Evolutionary conservation across 1,284 basidiomycete species (phyloP), one percentile per base, ranked within the genome.

Genomic region (Ustilago bromivora): DNA sequence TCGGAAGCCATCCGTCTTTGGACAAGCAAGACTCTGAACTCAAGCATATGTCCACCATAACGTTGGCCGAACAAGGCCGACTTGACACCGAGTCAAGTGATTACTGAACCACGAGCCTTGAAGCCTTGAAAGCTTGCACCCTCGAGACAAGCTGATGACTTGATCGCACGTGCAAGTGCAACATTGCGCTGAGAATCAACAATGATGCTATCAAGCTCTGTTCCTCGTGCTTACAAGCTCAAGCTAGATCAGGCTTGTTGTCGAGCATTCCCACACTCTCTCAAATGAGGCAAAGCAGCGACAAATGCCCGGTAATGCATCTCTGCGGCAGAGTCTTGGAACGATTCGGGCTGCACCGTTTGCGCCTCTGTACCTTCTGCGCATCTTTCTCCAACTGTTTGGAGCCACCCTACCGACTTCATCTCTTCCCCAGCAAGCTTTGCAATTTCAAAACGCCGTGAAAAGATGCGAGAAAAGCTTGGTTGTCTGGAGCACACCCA

Each of bases 401-500:
- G 46, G 54, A 41, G 57, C 46, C 41, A 56, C 61, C 67, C 51
- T 57, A 58, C 66, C 46, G 36, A 32, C 11, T 23, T 40, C 43
- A 46, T 31, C 17, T 23, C 34, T 9, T 43, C 40, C 13, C 10
- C 51, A 41, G 35, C 23, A 13, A 12, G 11, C 19, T 19, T 51
- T 53, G 57, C 57, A 69, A 53, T 17, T 58, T 49, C 23, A 28
- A 28, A 28, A 28, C 23, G 56, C 59, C 63, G 49, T 40, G 34
- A 53, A 36, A 11, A 38, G 28, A 57, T 1, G 49, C 49, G 7
- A 17, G 23, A 40, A 28, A 51, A 52, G 53, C 34, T 47, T 23
- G 36, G 9, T 4, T 46, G 53, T 28, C 57, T 57, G 61, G 58
- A 70, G 38, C 67, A 51, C 59, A 35, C 31, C 52, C 57, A 40